Evolutionary conservation across 208 protist genomes (phyloP).

Genomic region (Tritrichomonas musculus): DNA sequence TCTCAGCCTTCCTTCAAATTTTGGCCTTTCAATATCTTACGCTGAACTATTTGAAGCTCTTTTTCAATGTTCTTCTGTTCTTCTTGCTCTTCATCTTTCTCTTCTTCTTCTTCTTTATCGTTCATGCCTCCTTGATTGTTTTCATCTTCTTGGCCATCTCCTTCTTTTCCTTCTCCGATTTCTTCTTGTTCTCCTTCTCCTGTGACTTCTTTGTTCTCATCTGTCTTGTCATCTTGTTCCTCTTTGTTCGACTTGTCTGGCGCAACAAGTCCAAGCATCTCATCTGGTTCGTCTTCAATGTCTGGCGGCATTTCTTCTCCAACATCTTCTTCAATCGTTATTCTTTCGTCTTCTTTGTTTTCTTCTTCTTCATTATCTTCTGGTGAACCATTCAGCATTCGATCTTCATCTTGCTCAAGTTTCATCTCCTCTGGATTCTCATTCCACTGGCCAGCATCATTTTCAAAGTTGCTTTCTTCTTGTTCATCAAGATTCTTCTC

Average conservation of each 20-base stretch:
- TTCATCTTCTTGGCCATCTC: conserved; percentile 24
- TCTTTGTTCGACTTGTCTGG: conserved; percentile 42
- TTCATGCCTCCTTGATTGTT: conserved; percentile 42
- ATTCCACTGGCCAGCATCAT: conserved; percentile 41
- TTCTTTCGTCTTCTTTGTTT: conserved; percentile 61
- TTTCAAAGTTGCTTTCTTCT: conserved; percentile 42
- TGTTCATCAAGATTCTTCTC: too few relatives aligned
- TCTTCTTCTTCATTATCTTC: conserved; percentile 45
- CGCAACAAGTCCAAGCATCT: not conserved
- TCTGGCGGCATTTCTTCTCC: conserved; percentile 32
- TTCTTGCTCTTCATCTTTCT: conserved; percentile 43
- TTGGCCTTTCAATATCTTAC: not conserved
- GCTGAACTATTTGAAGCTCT: not conserved
- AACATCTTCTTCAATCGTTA: conserved; percentile 52
- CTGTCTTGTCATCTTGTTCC: conserved; percentile 49
- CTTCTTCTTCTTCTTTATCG: conserved; percentile 48
- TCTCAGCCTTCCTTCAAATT: not conserved
- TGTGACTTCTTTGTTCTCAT: conserved; percentile 38
- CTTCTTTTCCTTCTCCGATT: conserved; percentile 47
- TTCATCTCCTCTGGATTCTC: conserved; percentile 70
- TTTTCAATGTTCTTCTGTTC: conserved; percentile 39
- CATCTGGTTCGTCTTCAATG: conserved; percentile 32
- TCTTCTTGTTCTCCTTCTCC: conserved; percentile 43
- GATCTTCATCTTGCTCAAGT: too few relatives aligned
- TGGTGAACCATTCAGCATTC: too few relatives aligned